Evolutionary conservation across 177 flowering plant genomes (phyloP).

Genomic region (Tripterygium wilfordii): DNA sequence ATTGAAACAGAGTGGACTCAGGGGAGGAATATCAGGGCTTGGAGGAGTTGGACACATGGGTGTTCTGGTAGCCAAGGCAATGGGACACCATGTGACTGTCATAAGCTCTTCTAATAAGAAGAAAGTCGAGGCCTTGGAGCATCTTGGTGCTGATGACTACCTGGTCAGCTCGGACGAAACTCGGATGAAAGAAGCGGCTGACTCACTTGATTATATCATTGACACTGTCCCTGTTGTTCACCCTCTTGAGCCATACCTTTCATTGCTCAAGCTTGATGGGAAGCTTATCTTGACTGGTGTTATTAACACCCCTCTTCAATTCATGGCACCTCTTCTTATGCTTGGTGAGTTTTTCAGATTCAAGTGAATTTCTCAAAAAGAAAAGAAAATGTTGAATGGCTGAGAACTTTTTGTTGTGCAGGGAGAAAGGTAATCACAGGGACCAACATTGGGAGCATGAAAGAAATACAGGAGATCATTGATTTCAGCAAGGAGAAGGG

Average conservation of each 20-base stretch:
- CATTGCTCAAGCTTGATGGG: conserved; percentile 56
- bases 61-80: conserved; percentile 67
- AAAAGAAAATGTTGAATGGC: too few species aligned
- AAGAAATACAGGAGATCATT: conserved; percentile 62
- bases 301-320: conserved; percentile 50
- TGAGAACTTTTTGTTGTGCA: conserved; percentile 5
- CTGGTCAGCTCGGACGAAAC: conserved; percentile 53
- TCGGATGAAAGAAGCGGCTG: conserved; percentile 42
- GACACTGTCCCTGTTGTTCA: conserved; percentile 63
- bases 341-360: conserved; percentile 40
- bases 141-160: conserved; percentile 60
- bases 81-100: conserved; percentile 77
- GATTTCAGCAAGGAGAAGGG: conserved; percentile 58
- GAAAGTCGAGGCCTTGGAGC: conserved; percentile 49
- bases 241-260: conserved; percentile 63
- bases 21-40: conserved; percentile 64
- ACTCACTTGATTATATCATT: conserved; percentile 60
- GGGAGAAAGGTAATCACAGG: conserved; percentile 69
- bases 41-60: conserved; percentile 90
- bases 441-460: conserved; percentile 72
- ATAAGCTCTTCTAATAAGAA: conserved; percentile 70
- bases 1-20: conserved; percentile 43
- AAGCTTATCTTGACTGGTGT: conserved; percentile 63
- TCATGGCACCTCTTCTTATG: conserved; percentile 52
- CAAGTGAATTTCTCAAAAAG: too few species aligned